Evolutionary conservation across 768 basidiomycete genomes (phyloP), one percentile per base, ranked within the genome.

Genomic region (Roridomyces roridus): DNA sequence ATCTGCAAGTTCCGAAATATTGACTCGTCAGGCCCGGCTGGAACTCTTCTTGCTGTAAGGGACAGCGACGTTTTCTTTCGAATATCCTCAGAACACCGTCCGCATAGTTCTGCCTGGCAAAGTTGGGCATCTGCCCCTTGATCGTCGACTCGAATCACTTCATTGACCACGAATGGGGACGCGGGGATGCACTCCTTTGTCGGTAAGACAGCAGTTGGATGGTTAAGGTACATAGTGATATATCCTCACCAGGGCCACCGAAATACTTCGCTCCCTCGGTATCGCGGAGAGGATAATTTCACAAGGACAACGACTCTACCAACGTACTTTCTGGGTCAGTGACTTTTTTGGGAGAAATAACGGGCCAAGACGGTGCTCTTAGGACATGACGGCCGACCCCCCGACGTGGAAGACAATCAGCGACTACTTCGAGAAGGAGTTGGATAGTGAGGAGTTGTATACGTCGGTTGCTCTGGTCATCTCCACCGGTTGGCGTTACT

Each of bases 91-190:
- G 17, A 5, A 26, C 5, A 12, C 20, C 14, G 4, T 23, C 28
- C 23, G 20, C 23, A 17, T 31, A 48, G 54, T 37, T 47, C 31
- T 55, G 45, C n/a, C 46, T 55, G 6, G 54, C 46, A 2, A 47
- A 46, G 18, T 31, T 55, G 18, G 54, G 46, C 2, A 43, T 55
- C 4, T 26, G 46, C 18, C 54, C 46, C 10, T 21, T 55, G n/a
- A 55, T 55, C 20, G 54, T 48, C 6, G 54, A 55, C 31, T 55
- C 54, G 1, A 47, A 55, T 40, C 54, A 31, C 11, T 47, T 55
- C 40, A 55, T 31, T 24, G 54, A 55, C 31, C 54, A 55, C n/a
- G 54, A 55, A 48, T 55, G 29, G 29, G 52, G 54, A 0, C 46
- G 54, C 1, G 54, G 54, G 1, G 54, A 55, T 5, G 54, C 39